Conservation (phyloP, 1,139 yeast species). For the Martiniozyma asiatica region DNA sequence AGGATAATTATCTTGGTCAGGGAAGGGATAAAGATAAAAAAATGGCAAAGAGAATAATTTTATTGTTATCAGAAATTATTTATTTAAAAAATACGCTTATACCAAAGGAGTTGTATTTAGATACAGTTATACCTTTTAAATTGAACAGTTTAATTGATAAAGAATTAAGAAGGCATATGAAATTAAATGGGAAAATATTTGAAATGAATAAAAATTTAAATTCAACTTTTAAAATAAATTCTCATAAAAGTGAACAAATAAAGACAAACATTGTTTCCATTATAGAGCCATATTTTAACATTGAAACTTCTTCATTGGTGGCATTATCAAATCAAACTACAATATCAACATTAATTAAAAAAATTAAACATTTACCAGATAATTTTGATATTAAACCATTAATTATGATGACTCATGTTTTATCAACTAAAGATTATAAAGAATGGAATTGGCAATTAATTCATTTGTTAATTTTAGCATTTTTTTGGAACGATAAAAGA, state of each 20-base stretch:
- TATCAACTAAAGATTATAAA: constrained; percentile 65
- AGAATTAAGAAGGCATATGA: constrained; percentile 16
- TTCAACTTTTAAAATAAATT: no score
- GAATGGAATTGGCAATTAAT: constrained; percentile 85
- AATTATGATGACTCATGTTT: constrained; percentile 56
- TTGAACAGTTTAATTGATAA: constrained; percentile 18
- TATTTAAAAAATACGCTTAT: constrained; percentile 42
- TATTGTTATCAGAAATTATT: constrained; percentile 50
- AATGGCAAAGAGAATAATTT: constrained; percentile 44
- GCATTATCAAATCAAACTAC: neutral
- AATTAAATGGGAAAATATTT: constrained; percentile 5
- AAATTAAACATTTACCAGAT: neutral
- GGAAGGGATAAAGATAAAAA: constrained; percentile 27
- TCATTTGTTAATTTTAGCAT: constrained; percentile 63
- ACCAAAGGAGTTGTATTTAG: constrained; percentile 24
- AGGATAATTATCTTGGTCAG: no score
- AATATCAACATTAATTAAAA: constrained; percentile 2
- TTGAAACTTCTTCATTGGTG: neutral
- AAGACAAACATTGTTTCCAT: no score
- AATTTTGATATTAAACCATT: constrained; percentile 59
- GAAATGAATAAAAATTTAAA: no score
- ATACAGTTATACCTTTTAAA: constrained; percentile 14
- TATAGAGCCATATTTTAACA: constrained; percentile 2
- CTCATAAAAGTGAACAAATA: no score
- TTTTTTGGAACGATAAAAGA: constrained; percentile 55